Base-by-base conservation (phyloP, 2,329 filamentous ascomycete genomes). In the Sclerotinia sclerotiorum region DNA sequence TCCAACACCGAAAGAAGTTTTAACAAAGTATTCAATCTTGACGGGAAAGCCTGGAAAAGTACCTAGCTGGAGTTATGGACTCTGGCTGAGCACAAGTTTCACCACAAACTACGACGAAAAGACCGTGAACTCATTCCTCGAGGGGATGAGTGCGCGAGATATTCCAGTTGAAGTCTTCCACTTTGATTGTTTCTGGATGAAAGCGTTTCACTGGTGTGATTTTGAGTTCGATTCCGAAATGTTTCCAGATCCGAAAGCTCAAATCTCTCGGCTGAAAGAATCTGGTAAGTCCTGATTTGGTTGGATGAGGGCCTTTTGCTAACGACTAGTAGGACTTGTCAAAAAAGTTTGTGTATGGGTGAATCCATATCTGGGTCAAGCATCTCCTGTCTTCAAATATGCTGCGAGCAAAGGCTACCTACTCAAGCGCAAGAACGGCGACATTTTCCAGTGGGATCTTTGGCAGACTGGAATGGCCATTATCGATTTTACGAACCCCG, bases 21-120 rank as follows among this genome's bases (percentile, higher is more conserved):
- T 93, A 21, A 82, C 83, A 49, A 84, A 85, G 71, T 93, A 93
- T 77, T 86, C 88, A 0, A 80, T 84, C 29, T 81, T 93, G 48
- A 92, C 89, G 0, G 90, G 90, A 1, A 83, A 83, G 58, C 85
- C 90, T 0, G 84, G 83, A 48, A 83, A 84, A 67, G 85, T 91
- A 2, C 91, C 90, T 0, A 84, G 85, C 39, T 93, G 90, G 91
- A 91, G 88, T 71, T 93, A 88, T 71, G 90, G 90, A 1, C 82
- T 93, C 11, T 93, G 90, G 90, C 82, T 93, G 27, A 92, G 87
- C 67, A 94, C 90, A 19, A 90, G 82, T 42, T 88, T 88, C 75
- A 88, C 85, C 2, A 88, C 86, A 2, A 83, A 83, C 57, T 88
- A 88, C 74, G 84, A 85, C 63, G 85, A 88, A 74, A 76, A 81